Conservation (phyloP, 768 basidiomycete genomes). For the Leccinum obscurum region DNA sequence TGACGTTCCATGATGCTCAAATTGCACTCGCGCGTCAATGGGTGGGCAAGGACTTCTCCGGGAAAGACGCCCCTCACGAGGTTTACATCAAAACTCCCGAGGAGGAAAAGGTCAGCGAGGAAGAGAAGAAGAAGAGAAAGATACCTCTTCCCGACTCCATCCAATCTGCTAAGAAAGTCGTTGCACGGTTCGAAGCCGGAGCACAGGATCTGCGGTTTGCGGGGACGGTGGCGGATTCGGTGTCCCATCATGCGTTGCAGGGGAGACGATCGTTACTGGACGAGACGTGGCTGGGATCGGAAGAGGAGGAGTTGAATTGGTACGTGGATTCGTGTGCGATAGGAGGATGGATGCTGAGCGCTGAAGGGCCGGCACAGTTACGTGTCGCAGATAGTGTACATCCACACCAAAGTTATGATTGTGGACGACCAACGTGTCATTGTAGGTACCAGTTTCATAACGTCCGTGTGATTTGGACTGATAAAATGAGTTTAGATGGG, state of each 20-base stretch:
- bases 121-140: slow-evolving; percentile 59
- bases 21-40: slow-evolving; percentile 80
- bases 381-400: slow-evolving; percentile 78
- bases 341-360: neutral
- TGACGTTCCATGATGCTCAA: slow-evolving; percentile 84
- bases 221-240: slow-evolving; percentile 68
- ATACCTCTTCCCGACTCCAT: slow-evolving; percentile 66
- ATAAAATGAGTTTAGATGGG: slow-evolving; percentile 61
- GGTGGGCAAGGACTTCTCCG: slow-evolving; percentile 52
- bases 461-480: slow-evolving; percentile 1
- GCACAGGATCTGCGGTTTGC: slow-evolving; percentile 57
- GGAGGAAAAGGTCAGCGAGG: slow-evolving; percentile 47
- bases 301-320: slow-evolving; percentile 80
- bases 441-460: slow-evolving; percentile 43
- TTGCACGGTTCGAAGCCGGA: slow-evolving; percentile 70
- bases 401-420: slow-evolving; percentile 91
- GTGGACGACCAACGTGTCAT: slow-evolving; percentile 91
- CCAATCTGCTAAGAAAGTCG: slow-evolving; percentile 66
- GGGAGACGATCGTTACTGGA: slow-evolving; percentile 62
- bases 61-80: slow-evolving; percentile 41
- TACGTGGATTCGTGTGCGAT: slow-evolving; percentile 43
- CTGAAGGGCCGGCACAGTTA: slow-evolving; percentile 47
- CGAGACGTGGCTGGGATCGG: slow-evolving; percentile 83
- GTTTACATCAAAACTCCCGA: slow-evolving; percentile 60
- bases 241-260: slow-evolving; percentile 76